Percentiles rank a stretch among this genome's conserved stretches.
Conservation (phyloP, 148 eudicot species). For the Beta vulgaris region DNA sequence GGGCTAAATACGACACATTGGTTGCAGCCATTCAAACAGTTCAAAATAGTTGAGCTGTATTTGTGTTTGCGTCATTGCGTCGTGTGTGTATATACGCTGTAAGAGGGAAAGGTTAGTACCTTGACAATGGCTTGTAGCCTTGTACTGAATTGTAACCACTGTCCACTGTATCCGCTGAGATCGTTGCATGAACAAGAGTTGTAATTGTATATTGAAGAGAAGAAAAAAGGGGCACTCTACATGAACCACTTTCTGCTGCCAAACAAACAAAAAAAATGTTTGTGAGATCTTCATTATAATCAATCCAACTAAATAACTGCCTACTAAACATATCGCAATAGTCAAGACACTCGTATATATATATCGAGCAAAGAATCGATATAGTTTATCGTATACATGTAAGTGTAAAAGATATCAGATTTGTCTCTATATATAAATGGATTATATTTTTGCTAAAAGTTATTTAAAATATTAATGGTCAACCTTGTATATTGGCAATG, state of each 20-base stretch:
- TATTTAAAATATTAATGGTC: too few species aligned
- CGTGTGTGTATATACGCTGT: slow-evolving; percentile 21
- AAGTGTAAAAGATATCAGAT: too few species aligned
- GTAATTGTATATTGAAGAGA: slow-evolving; percentile 22
- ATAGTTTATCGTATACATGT: too few species aligned
- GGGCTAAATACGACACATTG: slow-evolving; percentile 74
- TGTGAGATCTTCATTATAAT: too few species aligned
- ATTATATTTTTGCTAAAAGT: too few species aligned
- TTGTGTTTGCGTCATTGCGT: not conserved
- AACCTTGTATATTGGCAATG: too few species aligned
- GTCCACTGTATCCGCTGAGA: slow-evolving; percentile 12
- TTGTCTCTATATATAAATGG: too few species aligned
- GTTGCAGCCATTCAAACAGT: slow-evolving; percentile 64
- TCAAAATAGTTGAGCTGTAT: slow-evolving; percentile 38
- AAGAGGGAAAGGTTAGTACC: slow-evolving; percentile 8
- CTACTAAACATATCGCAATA: too few species aligned
- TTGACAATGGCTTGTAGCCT: not conserved
- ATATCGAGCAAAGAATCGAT: too few species aligned
- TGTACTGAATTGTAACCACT: not conserved
- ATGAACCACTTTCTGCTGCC: not conserved
- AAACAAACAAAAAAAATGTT: too few species aligned
- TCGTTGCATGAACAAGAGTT: not conserved
- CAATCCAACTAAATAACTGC: too few species aligned
- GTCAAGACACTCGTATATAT: too few species aligned
- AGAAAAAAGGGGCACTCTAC: not conserved